Conservation (phyloP, 345 rosid species). For the Conringia planisiliqua region DNA sequence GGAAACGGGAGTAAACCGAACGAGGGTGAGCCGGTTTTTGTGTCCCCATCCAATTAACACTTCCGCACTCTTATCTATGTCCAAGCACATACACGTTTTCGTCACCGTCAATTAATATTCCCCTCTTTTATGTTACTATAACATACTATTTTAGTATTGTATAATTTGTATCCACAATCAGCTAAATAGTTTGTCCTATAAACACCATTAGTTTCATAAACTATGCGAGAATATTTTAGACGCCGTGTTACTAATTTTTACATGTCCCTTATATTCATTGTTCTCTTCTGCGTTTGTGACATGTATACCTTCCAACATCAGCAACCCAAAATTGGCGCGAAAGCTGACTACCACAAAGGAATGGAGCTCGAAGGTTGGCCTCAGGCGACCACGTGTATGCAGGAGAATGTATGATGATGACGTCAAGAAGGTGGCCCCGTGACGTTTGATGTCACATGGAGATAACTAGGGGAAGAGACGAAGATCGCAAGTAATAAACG, state of each 20-base stretch:
- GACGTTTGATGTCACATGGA: background rate
- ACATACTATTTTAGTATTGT: background rate
- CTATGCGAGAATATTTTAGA: background rate
- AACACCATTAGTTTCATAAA: background rate
- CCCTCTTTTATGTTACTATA: too few relatives aligned
- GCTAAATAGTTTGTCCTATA: background rate
- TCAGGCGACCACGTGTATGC: too few relatives aligned
- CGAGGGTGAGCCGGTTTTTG: background rate
- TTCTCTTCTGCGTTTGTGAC: too few relatives aligned
- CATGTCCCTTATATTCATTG: too few relatives aligned
- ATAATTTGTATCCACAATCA: background rate
- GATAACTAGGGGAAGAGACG: background rate
- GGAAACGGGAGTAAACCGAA: background rate
- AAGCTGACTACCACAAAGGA: too few relatives aligned
- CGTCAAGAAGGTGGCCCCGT: too few relatives aligned
- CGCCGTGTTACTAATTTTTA: background rate
- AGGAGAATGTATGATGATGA: too few relatives aligned
- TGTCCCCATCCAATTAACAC: background rate
- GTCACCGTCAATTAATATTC: background rate
- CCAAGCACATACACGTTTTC: background rate
- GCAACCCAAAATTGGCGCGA: too few relatives aligned
- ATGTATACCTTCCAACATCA: too few relatives aligned
- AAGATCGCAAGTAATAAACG: too few relatives aligned
- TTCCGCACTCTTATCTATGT: background rate
- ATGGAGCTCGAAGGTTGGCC: too few relatives aligned